Percentiles rank a stretch among this genome's conserved stretches.
Evolutionary conservation across 176 grass and related monocot species (phyloP).

Genomic region (Musa beccarii): DNA sequence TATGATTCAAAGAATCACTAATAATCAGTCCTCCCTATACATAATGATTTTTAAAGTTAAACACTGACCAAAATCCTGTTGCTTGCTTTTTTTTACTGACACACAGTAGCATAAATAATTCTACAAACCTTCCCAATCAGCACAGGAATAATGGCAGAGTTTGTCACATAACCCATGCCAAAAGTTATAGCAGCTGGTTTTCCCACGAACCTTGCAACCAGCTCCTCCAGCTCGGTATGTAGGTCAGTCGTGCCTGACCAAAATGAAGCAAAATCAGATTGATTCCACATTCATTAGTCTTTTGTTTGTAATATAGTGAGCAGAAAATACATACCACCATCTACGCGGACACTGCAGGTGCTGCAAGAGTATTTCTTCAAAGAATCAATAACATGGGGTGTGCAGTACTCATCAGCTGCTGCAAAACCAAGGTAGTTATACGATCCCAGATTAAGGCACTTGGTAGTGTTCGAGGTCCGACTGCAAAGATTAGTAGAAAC

Average conservation of each 20-base stretch:
- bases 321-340: slow-evolving; percentile 41
- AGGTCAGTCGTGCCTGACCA: slow-evolving; percentile 55
- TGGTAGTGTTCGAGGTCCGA: slow-evolving; percentile 44
- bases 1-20: slow-evolving; percentile 83
- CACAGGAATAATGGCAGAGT: slow-evolving; percentile 69
- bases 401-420: slow-evolving; percentile 88
- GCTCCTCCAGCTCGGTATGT: slow-evolving; percentile 60
- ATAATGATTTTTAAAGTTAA: neutral
- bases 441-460: slow-evolving; percentile 72
- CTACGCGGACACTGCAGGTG: slow-evolving; percentile 62
- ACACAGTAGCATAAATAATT: slow-evolving; percentile 1
- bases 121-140: slow-evolving; percentile 60
- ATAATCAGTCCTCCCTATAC: slow-evolving; percentile 77
- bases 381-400: slow-evolving; percentile 67
- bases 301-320: neutral
- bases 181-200: slow-evolving; percentile 67
- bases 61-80: neutral
- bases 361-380: slow-evolving; percentile 72
- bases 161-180: slow-evolving; percentile 87
- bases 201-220: slow-evolving; percentile 62
- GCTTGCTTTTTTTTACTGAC: neutral
- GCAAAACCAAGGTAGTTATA: slow-evolving; percentile 96
- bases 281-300: neutral
- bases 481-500: slow-evolving; percentile 18
- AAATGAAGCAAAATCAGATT: neutral